A percentile compares a stretch with the other conserved stretches of the same genome.
Evolutionary conservation across 768 basidiomycete genomes (phyloP).

Genomic region (Naganishia vishniacii): DNA sequence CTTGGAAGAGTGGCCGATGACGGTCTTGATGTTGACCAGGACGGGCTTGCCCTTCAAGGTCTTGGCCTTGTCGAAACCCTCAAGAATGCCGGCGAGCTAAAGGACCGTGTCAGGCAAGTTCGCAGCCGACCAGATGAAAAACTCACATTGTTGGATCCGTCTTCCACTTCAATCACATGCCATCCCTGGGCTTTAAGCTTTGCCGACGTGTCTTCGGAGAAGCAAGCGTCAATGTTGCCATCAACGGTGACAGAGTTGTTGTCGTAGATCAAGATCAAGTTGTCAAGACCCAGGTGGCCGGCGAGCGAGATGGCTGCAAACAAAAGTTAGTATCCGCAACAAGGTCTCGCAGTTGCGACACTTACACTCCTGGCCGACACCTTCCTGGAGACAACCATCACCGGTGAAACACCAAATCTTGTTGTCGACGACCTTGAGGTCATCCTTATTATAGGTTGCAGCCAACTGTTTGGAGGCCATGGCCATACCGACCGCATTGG

Average conservation of each 20-base stretch:
- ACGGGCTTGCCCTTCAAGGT: slow-evolving; percentile 42
- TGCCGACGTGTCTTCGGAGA: slow-evolving; percentile 47
- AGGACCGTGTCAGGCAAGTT: neutral
- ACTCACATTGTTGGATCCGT: slow-evolving; percentile 44
- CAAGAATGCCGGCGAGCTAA: slow-evolving; percentile 41
- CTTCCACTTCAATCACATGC: slow-evolving; percentile 45
- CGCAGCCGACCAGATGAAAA: neutral
- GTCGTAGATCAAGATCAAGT: slow-evolving; percentile 47
- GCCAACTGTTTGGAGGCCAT: slow-evolving; percentile 43
- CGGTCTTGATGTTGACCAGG: slow-evolving; percentile 44
- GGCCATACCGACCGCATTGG: slow-evolving; percentile 47
- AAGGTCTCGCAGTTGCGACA: neutral
- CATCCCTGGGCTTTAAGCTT: slow-evolving; percentile 41
- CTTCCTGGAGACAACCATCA: slow-evolving; percentile 48
- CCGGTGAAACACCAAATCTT: slow-evolving; percentile 48
- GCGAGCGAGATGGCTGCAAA: slow-evolving; percentile 42
- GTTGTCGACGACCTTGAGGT: slow-evolving; percentile 33
- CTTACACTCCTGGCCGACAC: slow-evolving; percentile 48
- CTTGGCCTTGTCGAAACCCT: slow-evolving; percentile 41
- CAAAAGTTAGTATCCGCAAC: neutral
- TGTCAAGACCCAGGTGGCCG: slow-evolving; percentile 45
- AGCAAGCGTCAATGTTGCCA: slow-evolving; percentile 44
- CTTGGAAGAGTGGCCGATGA: slow-evolving; percentile 44
- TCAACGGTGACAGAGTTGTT: slow-evolving; percentile 46
- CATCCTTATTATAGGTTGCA: slow-evolving; percentile 42